These are phyloP conservation scores for Oryza punctata DNA, from an alignment of 176 grass and related monocot genomes.

Conservation along the genomic window DNA sequence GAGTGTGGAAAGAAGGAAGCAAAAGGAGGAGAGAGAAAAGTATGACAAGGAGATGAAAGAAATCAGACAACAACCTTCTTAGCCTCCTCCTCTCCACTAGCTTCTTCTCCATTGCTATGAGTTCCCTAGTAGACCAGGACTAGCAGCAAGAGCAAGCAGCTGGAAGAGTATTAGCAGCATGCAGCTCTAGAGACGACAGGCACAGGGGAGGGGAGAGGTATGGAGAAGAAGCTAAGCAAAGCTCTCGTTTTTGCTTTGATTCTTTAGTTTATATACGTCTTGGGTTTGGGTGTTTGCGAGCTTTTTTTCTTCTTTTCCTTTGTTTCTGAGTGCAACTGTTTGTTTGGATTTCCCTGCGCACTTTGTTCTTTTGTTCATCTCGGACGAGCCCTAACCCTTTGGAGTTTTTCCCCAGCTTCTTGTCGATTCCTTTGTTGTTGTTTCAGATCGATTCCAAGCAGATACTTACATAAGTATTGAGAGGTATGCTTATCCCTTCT, in stretches of 20 bases:
- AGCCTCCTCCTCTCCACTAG: conserved; percentile 49
- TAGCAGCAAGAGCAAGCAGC: conserved; percentile 33
- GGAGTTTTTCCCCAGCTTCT: conserved; percentile 54
- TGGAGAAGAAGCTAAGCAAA: conserved; percentile 48
- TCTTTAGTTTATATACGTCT: conserved; percentile 42
- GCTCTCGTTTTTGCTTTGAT: conserved; percentile 50
- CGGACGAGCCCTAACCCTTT: conserved; percentile 46
- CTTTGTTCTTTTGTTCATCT: conserved; percentile 72
- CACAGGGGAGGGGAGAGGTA: neutral
- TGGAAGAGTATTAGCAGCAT: neutral
- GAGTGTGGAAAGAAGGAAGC: conserved; percentile 42
- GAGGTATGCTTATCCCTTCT: conserved; percentile 27
- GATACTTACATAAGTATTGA: conserved; percentile 2
- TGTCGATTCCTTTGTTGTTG: conserved; percentile 37
- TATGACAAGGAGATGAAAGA: conserved; percentile 75
- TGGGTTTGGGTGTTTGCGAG: conserved; percentile 45
- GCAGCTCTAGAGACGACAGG: conserved; percentile 21
- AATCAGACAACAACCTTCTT: conserved; percentile 70
- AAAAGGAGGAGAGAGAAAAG: conserved; percentile 47
- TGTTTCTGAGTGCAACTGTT: conserved; percentile 74
- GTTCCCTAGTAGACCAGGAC: conserved; percentile 25
- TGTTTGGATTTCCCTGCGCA: conserved; percentile 67
- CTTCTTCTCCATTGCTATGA: conserved; percentile 12
- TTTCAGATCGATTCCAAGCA: conserved; percentile 50
- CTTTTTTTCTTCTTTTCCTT: conserved; percentile 47